A percentile compares a stretch with the other conserved stretches of the same genome.
Evolutionary conservation across 2,329 filamentous ascomycete genomes (phyloP).

Genomic region (Celoporthe dispersa): DNA sequence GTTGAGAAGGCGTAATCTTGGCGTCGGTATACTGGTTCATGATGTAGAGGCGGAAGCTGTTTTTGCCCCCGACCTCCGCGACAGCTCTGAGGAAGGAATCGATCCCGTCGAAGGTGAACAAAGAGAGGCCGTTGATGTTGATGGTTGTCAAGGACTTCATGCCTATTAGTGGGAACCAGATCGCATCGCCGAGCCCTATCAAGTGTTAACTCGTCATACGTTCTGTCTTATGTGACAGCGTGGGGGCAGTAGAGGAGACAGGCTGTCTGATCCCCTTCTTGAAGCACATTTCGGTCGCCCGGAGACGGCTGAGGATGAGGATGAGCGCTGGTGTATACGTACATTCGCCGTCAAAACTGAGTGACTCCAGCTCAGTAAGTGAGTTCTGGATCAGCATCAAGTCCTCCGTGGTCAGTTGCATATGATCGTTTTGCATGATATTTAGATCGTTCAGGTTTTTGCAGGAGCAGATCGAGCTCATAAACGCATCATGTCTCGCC

Average conservation of each 20-base stretch:
- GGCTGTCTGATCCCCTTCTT: background rate
- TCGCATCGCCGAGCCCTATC: conserved; percentile 45
- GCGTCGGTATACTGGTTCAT: conserved; percentile 39
- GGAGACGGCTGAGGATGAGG: background rate
- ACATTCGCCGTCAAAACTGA: conserved; percentile 60
- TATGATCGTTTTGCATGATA: conserved; percentile 46
- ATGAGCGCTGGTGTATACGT: background rate
- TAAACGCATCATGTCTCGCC: conserved; percentile 41
- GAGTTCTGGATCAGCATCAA: conserved; percentile 50
- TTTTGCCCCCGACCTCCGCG: conserved; percentile 32
- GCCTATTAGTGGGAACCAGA: conserved; percentile 42
- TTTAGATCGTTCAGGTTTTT: conserved; percentile 57
- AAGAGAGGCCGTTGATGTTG: conserved; percentile 57
- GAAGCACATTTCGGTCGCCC: background rate
- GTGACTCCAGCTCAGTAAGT: conserved; percentile 55
- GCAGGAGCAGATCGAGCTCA: conserved; percentile 52
- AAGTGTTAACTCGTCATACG: background rate
- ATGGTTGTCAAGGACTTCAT: conserved; percentile 56
- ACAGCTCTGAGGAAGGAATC: conserved; percentile 46
- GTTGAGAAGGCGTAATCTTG: conserved; percentile 37
- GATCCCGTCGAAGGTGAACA: conserved; percentile 58
- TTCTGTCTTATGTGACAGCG: background rate
- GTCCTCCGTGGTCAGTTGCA: conserved; percentile 55
- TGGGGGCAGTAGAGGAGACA: background rate
- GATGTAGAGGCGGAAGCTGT: conserved; percentile 41